Percentiles rank a stretch among this genome's conserved stretches.
These are phyloP conservation scores for Solanum acaule DNA, from an alignment of 257 asterid species.

Conservation along the genomic window DNA sequence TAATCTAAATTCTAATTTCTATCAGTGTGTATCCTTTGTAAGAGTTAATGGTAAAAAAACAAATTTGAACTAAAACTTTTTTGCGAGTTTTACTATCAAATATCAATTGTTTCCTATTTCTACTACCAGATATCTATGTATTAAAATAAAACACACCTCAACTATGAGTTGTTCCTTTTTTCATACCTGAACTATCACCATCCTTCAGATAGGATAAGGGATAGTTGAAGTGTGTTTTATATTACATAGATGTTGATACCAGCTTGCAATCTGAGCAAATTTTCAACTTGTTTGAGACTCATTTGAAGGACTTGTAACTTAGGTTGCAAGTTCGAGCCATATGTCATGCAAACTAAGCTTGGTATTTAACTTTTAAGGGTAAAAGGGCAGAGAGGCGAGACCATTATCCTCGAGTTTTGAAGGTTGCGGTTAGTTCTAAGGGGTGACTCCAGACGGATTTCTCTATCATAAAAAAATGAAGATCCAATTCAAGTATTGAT, in stretches of 20 bases:
- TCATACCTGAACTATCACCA: no score
- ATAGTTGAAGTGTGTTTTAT: no score
- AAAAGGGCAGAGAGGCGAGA: not conserved
- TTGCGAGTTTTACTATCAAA: no score
- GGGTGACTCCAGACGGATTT: not conserved
- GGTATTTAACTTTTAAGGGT: not conserved
- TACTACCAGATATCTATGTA: no score
- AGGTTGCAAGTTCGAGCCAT: not conserved
- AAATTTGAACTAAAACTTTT: no score
- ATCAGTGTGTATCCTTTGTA: no score
- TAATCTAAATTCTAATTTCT: no score
- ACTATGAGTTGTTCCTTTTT: no score
- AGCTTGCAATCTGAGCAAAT: conserved; percentile 69
- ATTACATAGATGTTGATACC: not conserved
- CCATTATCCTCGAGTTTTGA: conserved; percentile 4
- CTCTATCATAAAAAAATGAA: not conserved
- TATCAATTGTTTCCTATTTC: no score
- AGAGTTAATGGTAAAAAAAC: no score
- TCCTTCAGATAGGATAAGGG: no score
- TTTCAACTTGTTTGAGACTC: conserved; percentile 79
- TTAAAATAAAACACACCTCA: no score
- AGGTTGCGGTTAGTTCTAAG: not conserved
- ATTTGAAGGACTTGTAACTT: conserved; percentile 12
- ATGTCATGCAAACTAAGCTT: not conserved
- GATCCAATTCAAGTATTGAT: not conserved